Percentiles rank a stretch among this genome's conserved stretches.
Evolutionary conservation across 1,284 basidiomycete genomes (phyloP).

Genomic region (Vanrija pseudolonga): DNA sequence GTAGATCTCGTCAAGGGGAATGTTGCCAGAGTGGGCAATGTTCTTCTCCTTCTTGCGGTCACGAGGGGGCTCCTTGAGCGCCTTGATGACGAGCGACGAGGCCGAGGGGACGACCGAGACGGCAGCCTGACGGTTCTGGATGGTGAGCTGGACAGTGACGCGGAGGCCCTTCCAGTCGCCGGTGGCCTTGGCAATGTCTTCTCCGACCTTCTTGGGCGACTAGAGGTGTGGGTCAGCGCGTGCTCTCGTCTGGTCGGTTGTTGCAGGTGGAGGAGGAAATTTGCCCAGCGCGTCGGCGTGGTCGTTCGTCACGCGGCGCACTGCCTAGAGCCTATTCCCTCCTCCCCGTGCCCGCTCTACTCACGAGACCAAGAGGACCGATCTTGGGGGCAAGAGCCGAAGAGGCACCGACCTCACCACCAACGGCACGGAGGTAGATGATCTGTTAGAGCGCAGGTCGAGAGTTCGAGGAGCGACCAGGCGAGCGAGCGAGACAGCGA

Average conservation of each 20-base stretch:
- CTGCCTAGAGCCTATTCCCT: not conserved
- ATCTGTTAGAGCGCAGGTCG: constrained; percentile 53
- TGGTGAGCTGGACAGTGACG: constrained; percentile 97
- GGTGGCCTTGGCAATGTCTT: constrained; percentile 99
- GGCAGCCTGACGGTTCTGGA: constrained; percentile 99
- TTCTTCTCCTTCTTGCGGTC: constrained; percentile 99
- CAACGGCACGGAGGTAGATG: constrained; percentile 98
- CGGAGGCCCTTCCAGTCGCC: constrained; percentile 99
- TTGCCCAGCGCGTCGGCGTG: not conserved
- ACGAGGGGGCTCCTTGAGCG: constrained; percentile 98
- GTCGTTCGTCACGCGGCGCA: not conserved
- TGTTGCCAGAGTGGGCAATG: constrained; percentile 96
- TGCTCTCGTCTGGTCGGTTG: not conserved
- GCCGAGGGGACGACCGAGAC: constrained; percentile 97
- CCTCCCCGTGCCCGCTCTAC: constrained; percentile 42
- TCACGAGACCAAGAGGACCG: constrained; percentile 97
- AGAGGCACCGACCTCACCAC: constrained; percentile 99
- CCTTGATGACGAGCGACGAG: constrained; percentile 95
- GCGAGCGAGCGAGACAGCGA: not conserved
- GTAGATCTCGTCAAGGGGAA: constrained; percentile 90
- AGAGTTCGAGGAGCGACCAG: not conserved
- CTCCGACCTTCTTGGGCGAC: constrained; percentile 99
- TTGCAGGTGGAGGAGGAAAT: not conserved
- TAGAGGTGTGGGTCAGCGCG: constrained; percentile 44
- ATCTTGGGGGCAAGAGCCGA: constrained; percentile 99